phyloP scores from a whole-genome alignment of 2,329 filamentous ascomycete genomes.

The Graphium sp. region DNA sequence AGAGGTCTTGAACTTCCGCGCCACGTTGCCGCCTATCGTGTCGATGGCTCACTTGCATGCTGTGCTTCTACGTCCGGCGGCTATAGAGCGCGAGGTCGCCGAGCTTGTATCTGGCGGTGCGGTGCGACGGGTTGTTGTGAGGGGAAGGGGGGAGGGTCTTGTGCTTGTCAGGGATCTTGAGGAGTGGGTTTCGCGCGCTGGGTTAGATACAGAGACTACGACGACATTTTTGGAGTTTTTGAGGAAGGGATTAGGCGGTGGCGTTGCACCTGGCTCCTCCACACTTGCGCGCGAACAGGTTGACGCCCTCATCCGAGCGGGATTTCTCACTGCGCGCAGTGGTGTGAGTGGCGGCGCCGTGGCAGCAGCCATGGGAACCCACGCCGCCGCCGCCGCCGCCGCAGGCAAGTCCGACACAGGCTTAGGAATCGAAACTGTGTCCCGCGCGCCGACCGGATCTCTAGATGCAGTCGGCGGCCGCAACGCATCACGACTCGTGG shows the following conservation, averaged over 20 bases:
- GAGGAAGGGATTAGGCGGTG: constrained; percentile 24
- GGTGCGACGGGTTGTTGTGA: constrained; percentile 43
- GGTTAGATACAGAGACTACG: constrained; percentile 23
- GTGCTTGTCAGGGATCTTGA: constrained; percentile 41
- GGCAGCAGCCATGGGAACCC: neutral
- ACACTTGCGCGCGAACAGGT: constrained; percentile 27
- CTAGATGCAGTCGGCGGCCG: constrained; percentile 35
- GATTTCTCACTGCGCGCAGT: constrained; percentile 39
- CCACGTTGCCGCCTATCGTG: constrained; percentile 43
- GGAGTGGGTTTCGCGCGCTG: constrained; percentile 18
- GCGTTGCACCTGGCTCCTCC: constrained; percentile 14
- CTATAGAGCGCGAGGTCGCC: constrained; percentile 50
- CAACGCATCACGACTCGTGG: constrained; percentile 15
- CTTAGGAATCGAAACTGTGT: constrained; percentile 1
- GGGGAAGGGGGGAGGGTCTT: constrained; percentile 46
- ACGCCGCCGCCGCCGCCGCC: constrained; percentile 24
- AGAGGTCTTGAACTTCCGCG: constrained; percentile 45
- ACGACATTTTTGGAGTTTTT: constrained; percentile 35
- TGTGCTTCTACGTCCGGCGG: constrained; percentile 43
- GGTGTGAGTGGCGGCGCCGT: constrained; percentile 48
- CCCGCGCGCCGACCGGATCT: constrained; percentile 5
- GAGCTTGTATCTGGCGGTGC: constrained; percentile 38
- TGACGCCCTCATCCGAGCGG: constrained; percentile 43
- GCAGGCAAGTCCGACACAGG: constrained; percentile 44
- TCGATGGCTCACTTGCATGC: constrained; percentile 50